These are phyloP conservation scores for Populus davidiana DNA, from an alignment of 345 rosid genomes.

Conservation along the genomic window DNA sequence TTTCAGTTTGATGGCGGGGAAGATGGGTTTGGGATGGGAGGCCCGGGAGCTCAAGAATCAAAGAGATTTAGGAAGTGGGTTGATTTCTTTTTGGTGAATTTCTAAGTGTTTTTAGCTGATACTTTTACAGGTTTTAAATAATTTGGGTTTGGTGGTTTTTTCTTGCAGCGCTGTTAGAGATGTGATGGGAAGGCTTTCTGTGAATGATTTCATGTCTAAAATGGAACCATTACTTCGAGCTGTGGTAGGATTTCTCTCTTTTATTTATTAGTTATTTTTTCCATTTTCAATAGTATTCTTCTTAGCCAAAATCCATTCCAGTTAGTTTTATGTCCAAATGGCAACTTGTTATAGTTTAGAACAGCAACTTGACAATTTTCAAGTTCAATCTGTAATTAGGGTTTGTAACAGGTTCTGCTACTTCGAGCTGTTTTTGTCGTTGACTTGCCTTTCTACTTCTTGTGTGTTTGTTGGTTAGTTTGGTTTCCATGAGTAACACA, in stretches of 20 bases:
- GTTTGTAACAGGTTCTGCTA: not conserved
- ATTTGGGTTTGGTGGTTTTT: not conserved
- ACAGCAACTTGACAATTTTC: conserved; percentile 1
- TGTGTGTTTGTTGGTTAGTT: not conserved
- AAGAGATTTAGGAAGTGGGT: conserved; percentile 34
- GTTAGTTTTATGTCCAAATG: not conserved
- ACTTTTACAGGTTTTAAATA: not conserved
- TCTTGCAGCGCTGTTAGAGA: conserved; percentile 41
- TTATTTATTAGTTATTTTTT: not conserved
- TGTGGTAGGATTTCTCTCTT: conserved; percentile 35
- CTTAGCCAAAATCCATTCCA: not conserved
- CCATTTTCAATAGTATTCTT: not conserved
- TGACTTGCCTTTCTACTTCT: not conserved
- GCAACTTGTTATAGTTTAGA: not conserved
- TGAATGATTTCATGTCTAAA: conserved; percentile 23
- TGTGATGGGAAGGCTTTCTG: conserved; percentile 36
- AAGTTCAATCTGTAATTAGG: not conserved
- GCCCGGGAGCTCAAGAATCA: conserved; percentile 12
- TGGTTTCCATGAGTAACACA: not conserved
- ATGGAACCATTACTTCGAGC: conserved; percentile 50
- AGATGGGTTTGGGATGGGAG: conserved; percentile 14
- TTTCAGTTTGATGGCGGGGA: conserved; percentile 27
- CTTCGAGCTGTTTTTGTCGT: not conserved
- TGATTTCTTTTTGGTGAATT: not conserved
- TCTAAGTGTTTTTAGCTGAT: conserved; percentile 4